Evolutionary conservation across 768 basidiomycete species (phyloP).

Genomic region (Coprinellus aureogranulatus): DNA sequence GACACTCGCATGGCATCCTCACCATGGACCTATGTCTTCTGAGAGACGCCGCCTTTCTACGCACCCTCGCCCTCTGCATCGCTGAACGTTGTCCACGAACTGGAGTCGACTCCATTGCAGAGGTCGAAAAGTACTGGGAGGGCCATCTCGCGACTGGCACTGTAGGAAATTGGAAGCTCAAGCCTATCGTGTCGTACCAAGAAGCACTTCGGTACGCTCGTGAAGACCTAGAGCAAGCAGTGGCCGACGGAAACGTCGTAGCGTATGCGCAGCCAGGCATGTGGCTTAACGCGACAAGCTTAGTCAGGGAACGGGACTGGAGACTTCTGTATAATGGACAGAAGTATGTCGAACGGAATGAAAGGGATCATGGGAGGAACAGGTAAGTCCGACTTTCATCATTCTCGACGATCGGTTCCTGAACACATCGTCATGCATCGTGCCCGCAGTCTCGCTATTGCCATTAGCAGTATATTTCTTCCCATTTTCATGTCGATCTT

Average conservation of each 20-base stretch:
- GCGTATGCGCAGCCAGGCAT: neutral
- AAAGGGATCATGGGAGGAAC: constrained; percentile 5
- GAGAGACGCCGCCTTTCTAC: constrained; percentile 9
- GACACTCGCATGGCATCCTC: neutral
- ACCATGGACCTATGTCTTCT: constrained; percentile 6
- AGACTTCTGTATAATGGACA: neutral
- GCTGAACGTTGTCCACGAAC: neutral
- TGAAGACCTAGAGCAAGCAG: constrained; percentile 1
- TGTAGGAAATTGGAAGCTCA: constrained; percentile 1
- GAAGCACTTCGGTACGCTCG: constrained; percentile 5
- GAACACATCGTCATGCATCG: too few relatives aligned
- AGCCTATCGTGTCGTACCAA: constrained; percentile 8
- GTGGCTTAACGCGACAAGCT: constrained; percentile 7
- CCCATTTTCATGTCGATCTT: constrained; percentile 7
- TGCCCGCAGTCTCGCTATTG: constrained; percentile 2
- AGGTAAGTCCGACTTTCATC: neutral
- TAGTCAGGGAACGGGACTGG: constrained; percentile 1
- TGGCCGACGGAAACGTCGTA: constrained; percentile 2
- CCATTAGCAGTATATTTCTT: constrained; percentile 8
- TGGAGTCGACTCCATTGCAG: neutral
- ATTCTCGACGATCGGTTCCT: too few relatives aligned
- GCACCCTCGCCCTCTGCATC: constrained; percentile 8
- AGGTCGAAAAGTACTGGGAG: constrained; percentile 11
- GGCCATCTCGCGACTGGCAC: constrained; percentile 8
- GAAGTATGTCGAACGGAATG: neutral